Base-by-base conservation (phyloP, 2,329 filamentous ascomycete species). In the Beauveria sp. region DNA sequence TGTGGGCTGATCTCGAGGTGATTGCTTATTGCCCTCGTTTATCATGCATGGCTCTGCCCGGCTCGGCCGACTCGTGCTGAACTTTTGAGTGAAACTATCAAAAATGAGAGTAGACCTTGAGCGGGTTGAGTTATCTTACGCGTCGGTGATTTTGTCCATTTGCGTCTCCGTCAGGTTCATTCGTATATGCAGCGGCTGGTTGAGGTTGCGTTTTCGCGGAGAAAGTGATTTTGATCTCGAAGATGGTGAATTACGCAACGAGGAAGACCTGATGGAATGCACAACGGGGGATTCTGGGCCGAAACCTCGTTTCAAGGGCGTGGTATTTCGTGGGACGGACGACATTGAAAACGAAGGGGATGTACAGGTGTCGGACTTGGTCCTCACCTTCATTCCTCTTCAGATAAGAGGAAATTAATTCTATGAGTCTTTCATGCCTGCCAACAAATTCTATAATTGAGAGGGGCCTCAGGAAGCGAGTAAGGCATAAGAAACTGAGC, bases 121-220 rank as follows among this genome's bases (percentile, higher is more conserved):
- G n/a, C 24, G 6, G 14, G 18, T 22, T 43, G 55, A 3, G 14
- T 38, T 10, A 22, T 57, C 77, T 64, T 72, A 81, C 80, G 74
- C 77, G 53, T 77, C 73, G 3, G 79, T 76, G 49, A 82, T 71
- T 63, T 73, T 77, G 61, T 81, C 76, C 72, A 82, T 76, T 63
- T 81, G 78, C 0, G 73, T 75, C 51, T 81, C 77, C 5, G 79
- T 82, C 60, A 82, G 65, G 64, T 79, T 80, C 66, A 82, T 73
- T 26, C 78, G 77, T 34, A 82, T 74, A 45, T 78, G 75, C 22
- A 82, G 70, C 2, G 75, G 75, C 50, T 77, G 73, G 22, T 75
- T 71, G 20, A 66, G 60, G 22, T 67, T 66, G 2, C 72, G 70
- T 58, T 74, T 72, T 45, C 67, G 70, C 5, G 72, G 73, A 4